Percentiles rank a stretch among this genome's conserved stretches.
phyloP scores from a whole-genome alignment of 441 rosid species.

The Theobroma grandiflorum region DNA sequence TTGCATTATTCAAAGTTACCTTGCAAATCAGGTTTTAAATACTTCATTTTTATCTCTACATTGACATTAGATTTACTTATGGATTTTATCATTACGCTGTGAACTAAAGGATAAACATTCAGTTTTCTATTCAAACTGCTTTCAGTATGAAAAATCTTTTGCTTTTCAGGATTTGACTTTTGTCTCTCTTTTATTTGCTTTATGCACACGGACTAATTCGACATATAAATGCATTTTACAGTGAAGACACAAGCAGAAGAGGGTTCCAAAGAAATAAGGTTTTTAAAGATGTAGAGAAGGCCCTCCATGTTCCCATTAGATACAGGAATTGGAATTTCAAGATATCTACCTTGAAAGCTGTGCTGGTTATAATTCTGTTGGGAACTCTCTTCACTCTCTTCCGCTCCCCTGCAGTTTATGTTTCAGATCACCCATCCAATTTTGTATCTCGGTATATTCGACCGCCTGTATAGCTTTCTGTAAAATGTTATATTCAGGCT shows the following conservation, averaged over 20 bases:
- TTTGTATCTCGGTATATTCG: slow-evolving; percentile 53
- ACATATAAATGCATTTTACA: slow-evolving; percentile 33
- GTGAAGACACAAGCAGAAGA: slow-evolving; percentile 64
- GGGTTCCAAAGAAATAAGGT: slow-evolving; percentile 56
- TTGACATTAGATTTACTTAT: neutral
- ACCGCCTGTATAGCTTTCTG: slow-evolving; percentile 2
- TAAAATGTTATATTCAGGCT: neutral
- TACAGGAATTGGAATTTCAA: slow-evolving; percentile 68
- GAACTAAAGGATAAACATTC: neutral
- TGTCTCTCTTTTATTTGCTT: slow-evolving; percentile 16
- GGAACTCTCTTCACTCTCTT: slow-evolving; percentile 69
- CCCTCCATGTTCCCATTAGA: slow-evolving; percentile 58
- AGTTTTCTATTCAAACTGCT: neutral
- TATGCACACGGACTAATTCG: slow-evolving; percentile 12
- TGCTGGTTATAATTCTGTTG: slow-evolving; percentile 57
- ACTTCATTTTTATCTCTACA: neutral
- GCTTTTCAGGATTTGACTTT: neutral
- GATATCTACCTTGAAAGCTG: slow-evolving; percentile 58
- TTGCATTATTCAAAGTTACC: neutral
- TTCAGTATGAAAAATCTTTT: neutral
- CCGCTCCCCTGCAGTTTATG: slow-evolving; percentile 67
- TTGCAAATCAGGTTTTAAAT: neutral
- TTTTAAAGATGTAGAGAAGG: slow-evolving; percentile 73
- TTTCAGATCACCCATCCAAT: slow-evolving; percentile 63
- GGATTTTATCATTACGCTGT: neutral